These are phyloP conservation scores for Lepidopterella palustris DNA, from an alignment of 495 filamentous ascomycete species.

Conservation along the genomic window DNA sequence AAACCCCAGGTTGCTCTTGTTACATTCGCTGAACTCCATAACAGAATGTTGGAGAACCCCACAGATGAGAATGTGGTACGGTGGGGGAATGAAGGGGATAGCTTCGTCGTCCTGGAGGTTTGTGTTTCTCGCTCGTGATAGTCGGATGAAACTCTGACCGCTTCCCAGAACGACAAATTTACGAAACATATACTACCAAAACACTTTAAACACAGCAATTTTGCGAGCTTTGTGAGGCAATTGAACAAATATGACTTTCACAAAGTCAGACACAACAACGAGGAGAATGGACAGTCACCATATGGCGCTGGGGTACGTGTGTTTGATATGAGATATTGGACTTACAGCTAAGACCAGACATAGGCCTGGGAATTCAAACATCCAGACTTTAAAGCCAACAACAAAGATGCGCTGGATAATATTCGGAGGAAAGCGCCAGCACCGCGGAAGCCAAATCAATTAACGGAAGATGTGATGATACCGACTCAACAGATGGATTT, in stretches of 20 bases:
- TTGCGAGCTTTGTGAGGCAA: slow-evolving; percentile 97
- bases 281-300: slow-evolving; percentile 83
- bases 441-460: slow-evolving; percentile 65
- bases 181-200: slow-evolving; percentile 95
- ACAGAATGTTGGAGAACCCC: slow-evolving; percentile 94
- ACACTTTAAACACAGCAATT: slow-evolving; percentile 99
- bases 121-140: slow-evolving; percentile 2
- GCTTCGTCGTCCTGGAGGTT: slow-evolving; percentile 97
- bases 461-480: slow-evolving; percentile 63
- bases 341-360: neutral
- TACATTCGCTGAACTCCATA: slow-evolving; percentile 14
- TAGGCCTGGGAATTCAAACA: slow-evolving; percentile 98
- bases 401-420: slow-evolving; percentile 94
- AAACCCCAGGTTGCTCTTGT: neutral
- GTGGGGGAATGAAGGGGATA: slow-evolving; percentile 91
- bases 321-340: neutral
- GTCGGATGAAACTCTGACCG: neutral
- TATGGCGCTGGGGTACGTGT: slow-evolving; percentile 80
- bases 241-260: slow-evolving; percentile 99
- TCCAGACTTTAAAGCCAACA: slow-evolving; percentile 91
- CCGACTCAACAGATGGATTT: slow-evolving; percentile 85
- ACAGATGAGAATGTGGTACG: slow-evolving; percentile 87
- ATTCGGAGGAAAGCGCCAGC: slow-evolving; percentile 94
- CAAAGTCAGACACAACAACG: slow-evolving; percentile 95
- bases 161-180: slow-evolving; percentile 84